Evolutionary conservation across 139 green algal species (phyloP).

Genomic region (Coelastrella sp.): DNA sequence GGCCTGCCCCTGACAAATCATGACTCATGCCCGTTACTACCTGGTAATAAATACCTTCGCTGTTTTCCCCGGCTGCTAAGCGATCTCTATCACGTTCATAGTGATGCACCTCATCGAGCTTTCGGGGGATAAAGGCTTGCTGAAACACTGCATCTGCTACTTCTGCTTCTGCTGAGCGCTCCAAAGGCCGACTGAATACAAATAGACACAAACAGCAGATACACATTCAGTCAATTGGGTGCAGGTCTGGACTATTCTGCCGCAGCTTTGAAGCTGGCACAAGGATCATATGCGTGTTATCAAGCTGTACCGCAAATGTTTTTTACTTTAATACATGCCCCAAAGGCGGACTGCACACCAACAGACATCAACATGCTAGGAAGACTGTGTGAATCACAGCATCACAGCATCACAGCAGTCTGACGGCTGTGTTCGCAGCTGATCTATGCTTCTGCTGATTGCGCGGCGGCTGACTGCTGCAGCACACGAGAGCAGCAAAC

Average conservation of each 20-base stretch:
- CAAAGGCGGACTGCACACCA: slow-evolving; percentile 61
- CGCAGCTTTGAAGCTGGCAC: too few relatives aligned
- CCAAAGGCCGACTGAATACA: slow-evolving; percentile 62
- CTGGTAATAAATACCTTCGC: slow-evolving; percentile 97
- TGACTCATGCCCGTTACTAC: slow-evolving; percentile 85
- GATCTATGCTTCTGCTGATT: too few relatives aligned
- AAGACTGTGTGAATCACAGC: too few relatives aligned
- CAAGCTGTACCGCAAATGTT: too few relatives aligned
- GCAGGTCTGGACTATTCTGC: too few relatives aligned
- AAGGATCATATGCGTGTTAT: too few relatives aligned
- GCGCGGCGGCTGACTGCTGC: too few relatives aligned
- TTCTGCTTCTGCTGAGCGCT: slow-evolving; percentile 60
- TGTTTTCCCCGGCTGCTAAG: slow-evolving; percentile 66
- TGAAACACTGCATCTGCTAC: slow-evolving; percentile 81
- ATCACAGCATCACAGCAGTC: too few relatives aligned
- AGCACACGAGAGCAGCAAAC: too few relatives aligned
- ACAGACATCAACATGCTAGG: neutral
- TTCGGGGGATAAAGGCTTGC: slow-evolving; percentile 95
- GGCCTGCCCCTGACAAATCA: slow-evolving; percentile 84
- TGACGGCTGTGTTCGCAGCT: too few relatives aligned
- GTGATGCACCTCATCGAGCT: slow-evolving; percentile 91
- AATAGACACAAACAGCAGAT: neutral
- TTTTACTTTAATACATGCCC: too few relatives aligned
- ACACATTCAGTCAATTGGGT: too few relatives aligned
- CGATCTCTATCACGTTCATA: slow-evolving; percentile 90